Conservation (phyloP, 352 stramenopile genomes). For the Elongisporangium anandrum region DNA sequence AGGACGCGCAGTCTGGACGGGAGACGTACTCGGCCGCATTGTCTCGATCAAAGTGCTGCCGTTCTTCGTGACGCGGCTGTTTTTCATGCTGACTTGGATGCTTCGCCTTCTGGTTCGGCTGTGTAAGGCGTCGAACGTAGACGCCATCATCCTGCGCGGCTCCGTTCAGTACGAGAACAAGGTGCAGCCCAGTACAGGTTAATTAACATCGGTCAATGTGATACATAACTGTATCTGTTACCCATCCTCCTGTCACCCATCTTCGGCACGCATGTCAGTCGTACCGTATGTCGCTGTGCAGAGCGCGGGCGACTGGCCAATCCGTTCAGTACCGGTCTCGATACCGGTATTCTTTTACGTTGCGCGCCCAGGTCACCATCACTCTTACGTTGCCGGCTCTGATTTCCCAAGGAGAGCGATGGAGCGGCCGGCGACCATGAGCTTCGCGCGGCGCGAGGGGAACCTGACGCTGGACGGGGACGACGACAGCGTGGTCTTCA, state of each 20-base stretch:
- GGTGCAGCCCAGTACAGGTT: too few species aligned
- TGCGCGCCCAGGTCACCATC: neutral
- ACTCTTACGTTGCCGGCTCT: neutral
- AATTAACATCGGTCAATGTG: neutral
- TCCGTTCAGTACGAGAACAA: neutral
- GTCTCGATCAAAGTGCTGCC: neutral
- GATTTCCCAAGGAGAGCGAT: neutral
- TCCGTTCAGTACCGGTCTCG: neutral
- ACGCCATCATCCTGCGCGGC: neutral
- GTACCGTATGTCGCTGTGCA: neutral
- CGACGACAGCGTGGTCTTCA: slow-evolving; percentile 25
- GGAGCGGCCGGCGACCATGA: slow-evolving; percentile 16
- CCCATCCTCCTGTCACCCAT: neutral
- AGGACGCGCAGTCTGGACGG: neutral
- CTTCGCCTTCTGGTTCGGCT: neutral
- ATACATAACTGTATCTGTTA: neutral
- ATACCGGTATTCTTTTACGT: neutral
- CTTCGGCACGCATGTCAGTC: neutral
- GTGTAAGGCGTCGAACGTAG: neutral
- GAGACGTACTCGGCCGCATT: neutral
- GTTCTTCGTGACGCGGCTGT: neutral
- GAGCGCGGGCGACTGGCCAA: neutral
- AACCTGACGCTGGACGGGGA: slow-evolving; percentile 68
- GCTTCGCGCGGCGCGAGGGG: slow-evolving; percentile 40
- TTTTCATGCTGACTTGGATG: too few species aligned